Conservation (phyloP, 495 filamentous ascomycete genomes). For the Aspergillus incahuasiensis region DNA sequence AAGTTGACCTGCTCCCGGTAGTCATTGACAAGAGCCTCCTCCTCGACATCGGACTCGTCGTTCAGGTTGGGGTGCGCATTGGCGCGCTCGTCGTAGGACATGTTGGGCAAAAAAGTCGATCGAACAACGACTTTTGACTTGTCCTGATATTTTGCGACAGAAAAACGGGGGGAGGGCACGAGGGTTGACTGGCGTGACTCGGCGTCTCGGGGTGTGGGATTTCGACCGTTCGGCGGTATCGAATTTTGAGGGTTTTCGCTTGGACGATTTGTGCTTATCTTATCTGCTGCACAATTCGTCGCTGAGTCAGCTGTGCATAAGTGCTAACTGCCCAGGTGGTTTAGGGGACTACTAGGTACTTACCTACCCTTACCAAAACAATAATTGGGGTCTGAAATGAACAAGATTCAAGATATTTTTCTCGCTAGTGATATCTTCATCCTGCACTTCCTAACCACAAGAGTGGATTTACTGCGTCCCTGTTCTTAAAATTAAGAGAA, state of each 20-base stretch:
- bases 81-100: conserved; percentile 50
- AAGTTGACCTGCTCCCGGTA: conserved; percentile 93
- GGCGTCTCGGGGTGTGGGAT: conserved; percentile 44
- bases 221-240: conserved; percentile 34
- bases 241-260: conserved; percentile 55
- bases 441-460: too few relatives aligned
- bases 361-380: too few relatives aligned
- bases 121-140: conserved; percentile 13
- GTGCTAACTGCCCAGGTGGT: too few relatives aligned
- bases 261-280: conserved; percentile 46
- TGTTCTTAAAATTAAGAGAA: too few relatives aligned
- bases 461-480: too few relatives aligned
- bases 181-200: conserved; percentile 27
- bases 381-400: too few relatives aligned
- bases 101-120: conserved; percentile 24
- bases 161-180: conserved; percentile 22
- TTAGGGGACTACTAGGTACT: too few relatives aligned
- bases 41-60: conserved; percentile 87
- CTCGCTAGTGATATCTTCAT: too few relatives aligned
- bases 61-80: conserved; percentile 52
- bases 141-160: conserved; percentile 24
- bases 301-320: conserved; percentile 35
- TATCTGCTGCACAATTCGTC: conserved; percentile 35
- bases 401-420: too few relatives aligned
- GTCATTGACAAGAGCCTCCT: conserved; percentile 89